phyloP scores from a whole-genome alignment of 257 asterid genomes.

The Cynanchum wilfordii region DNA sequence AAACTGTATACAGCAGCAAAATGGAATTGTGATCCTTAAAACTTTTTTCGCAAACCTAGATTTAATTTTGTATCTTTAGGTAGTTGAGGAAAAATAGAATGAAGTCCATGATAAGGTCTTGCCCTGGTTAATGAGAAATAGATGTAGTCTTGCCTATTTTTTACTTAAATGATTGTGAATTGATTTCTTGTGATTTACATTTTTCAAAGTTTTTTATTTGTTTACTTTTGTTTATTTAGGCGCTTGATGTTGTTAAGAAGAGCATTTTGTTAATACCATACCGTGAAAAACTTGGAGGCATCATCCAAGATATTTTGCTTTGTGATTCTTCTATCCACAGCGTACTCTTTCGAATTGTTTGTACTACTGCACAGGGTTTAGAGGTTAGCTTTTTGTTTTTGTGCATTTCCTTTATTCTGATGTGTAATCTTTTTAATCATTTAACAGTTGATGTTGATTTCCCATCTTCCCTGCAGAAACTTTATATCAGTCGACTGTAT shows the following conservation, averaged over 20 bases:
- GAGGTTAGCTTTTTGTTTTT: conserved; percentile 54
- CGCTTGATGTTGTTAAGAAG: conserved; percentile 73
- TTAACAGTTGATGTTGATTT: conserved; percentile 2
- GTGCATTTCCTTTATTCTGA: conserved; percentile 1
- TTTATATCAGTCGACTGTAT: conserved; percentile 61
- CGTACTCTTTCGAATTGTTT: conserved; percentile 73
- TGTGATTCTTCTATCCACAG: conserved; percentile 81
- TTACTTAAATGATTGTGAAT: neutral
- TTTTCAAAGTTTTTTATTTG: neutral
- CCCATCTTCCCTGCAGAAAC: conserved; percentile 43
- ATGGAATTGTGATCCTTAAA: no score
- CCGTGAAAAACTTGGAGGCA: conserved; percentile 51
- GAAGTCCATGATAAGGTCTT: neutral
- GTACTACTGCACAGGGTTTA: conserved; percentile 59
- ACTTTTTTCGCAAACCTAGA: neutral
- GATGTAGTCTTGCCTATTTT: neutral
- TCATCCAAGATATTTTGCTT: conserved; percentile 55
- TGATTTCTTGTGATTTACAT: neutral
- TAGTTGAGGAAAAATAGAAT: neutral
- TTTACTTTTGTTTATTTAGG: conserved; percentile 35
- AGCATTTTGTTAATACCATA: conserved; percentile 46
- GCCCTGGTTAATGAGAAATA: neutral
- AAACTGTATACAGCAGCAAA: neutral
- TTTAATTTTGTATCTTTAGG: neutral
- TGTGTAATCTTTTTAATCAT: conserved; percentile 16